These are phyloP conservation scores for Ganoderma multipileum DNA, from an alignment of 1,284 basidiomycete species.

Conservation along the genomic window DNA sequence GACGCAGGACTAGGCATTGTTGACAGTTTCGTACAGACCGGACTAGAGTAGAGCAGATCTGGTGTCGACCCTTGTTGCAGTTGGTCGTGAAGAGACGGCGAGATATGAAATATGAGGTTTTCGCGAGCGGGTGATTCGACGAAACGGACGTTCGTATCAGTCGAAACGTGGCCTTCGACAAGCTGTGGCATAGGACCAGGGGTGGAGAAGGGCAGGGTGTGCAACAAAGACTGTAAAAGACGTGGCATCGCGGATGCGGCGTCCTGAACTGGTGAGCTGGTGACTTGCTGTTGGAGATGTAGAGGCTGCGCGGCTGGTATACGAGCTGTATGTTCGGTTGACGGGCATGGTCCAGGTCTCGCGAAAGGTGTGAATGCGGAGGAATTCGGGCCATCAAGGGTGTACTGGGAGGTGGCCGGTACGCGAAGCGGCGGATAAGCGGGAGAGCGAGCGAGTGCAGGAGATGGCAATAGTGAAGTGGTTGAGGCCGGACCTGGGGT, in stretches of 20 bases:
- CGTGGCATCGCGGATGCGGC: neutral
- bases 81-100: conserved; percentile 41
- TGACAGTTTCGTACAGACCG: conserved; percentile 38
- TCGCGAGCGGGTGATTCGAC: neutral
- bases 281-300: neutral
- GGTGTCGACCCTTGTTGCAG: conserved; percentile 47
- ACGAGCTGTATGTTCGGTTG: neutral
- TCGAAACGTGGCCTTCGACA: neutral
- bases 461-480: neutral
- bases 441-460: neutral
- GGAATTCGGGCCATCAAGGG: neutral
- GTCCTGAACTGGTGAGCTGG: neutral
- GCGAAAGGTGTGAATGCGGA: neutral
- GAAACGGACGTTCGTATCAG: neutral
- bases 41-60: conserved; percentile 43
- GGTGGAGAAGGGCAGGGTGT: conserved; percentile 26
- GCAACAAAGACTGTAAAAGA: neutral
- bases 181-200: conserved; percentile 22
- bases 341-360: neutral
- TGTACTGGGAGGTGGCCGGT: neutral
- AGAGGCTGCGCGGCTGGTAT: neutral
- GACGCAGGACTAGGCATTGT: neutral
- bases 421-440: neutral
- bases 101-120: neutral
- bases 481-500: conserved; percentile 8